Conservation (phyloP, 805 yeast species). For the Ogataea henricii region DNA sequence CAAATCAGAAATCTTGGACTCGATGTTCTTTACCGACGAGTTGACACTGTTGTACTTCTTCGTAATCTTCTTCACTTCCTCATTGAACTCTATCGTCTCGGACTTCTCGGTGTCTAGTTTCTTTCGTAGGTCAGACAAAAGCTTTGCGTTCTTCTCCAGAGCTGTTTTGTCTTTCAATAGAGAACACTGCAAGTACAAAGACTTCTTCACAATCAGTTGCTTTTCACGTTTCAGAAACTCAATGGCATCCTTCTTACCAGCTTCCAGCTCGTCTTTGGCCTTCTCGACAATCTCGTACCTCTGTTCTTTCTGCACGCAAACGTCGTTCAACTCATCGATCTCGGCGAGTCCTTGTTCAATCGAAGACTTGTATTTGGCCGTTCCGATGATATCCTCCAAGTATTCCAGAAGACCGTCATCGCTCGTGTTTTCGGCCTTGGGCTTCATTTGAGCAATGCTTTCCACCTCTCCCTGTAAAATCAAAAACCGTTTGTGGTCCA, state of each 20-base stretch:
- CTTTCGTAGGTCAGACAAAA: slow-evolving; percentile 41
- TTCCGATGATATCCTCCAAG: slow-evolving; percentile 95
- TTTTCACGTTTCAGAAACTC: slow-evolving; percentile 67
- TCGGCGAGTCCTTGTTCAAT: slow-evolving; percentile 65
- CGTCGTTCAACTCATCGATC: slow-evolving; percentile 76
- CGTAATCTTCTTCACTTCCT: slow-evolving; percentile 37
- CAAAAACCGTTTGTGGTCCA: slow-evolving; percentile 91
- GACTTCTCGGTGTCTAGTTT: slow-evolving; percentile 46
- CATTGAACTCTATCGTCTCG: slow-evolving; percentile 42
- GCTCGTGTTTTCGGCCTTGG: slow-evolving; percentile 88
- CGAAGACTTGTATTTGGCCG: slow-evolving; percentile 74
- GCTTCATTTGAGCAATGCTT: slow-evolving; percentile 97
- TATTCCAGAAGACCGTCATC: slow-evolving; percentile 95
- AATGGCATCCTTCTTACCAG: slow-evolving; percentile 68
- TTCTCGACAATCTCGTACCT: slow-evolving; percentile 78
- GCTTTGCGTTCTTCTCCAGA: slow-evolving; percentile 40
- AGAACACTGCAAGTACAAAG: slow-evolving; percentile 57
- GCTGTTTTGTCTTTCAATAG: slow-evolving; percentile 42
- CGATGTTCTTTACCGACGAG: slow-evolving; percentile 26
- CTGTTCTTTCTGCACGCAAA: slow-evolving; percentile 77
- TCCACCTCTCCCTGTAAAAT: slow-evolving; percentile 98
- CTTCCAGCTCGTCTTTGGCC: slow-evolving; percentile 64
- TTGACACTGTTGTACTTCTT: slow-evolving; percentile 31
- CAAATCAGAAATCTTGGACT: slow-evolving; percentile 33
- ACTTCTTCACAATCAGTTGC: slow-evolving; percentile 49